Base-by-base conservation (phyloP, 495 filamentous ascomycete genomes). In the Arthonia radiata region DNA sequence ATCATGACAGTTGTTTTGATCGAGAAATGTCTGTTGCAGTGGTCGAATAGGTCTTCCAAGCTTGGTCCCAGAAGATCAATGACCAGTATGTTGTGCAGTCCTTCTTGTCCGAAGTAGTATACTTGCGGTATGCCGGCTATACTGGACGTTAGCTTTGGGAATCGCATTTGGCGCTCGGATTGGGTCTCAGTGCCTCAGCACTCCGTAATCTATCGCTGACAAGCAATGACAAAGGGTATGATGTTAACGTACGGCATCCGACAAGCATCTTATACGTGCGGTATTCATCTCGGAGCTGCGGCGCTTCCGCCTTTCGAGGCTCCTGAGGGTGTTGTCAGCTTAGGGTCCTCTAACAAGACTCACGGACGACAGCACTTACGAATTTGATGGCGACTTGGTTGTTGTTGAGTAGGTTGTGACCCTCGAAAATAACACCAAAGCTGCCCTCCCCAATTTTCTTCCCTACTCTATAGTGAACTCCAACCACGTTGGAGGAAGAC, bases 301-400 rank as follows among this genome's bases (percentile, higher is more conserved):
- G 86, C 35, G 86, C 86, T 59, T 99, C 86, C 43, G 83, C 93
- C 56, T 99, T 99, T 30, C 86, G 67, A 11, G 86, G 86, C 73
- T 99, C 83, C 81, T 92, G 28, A 7, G 34, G 14, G 32, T 31
- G 27, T 17, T 17, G 26, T 15, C 24, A 15, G 15, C n/a, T n/a
- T n/a, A n/a, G n/a, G n/a, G n/a, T n/a, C n/a, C n/a, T n/a, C n/a
- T n/a, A n/a, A n/a, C n/a, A n/a, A n/a, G n/a, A n/a, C n/a, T n/a
- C n/a, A n/a, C n/a, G n/a, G n/a, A n/a, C n/a, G n/a, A n/a, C n/a
- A 13, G 33, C 17, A 73, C 79, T 42, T 54, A 92, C 83, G 54
- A 99, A 99, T 59, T 99, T 99, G 57, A 99, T 99, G 36, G 86
- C 86, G 31, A 99, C 86, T 52, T 92, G 86, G 50, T 94, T 86